phyloP scores from a whole-genome alignment of 1,139 yeast species.

The Kazachstania sp. region DNA sequence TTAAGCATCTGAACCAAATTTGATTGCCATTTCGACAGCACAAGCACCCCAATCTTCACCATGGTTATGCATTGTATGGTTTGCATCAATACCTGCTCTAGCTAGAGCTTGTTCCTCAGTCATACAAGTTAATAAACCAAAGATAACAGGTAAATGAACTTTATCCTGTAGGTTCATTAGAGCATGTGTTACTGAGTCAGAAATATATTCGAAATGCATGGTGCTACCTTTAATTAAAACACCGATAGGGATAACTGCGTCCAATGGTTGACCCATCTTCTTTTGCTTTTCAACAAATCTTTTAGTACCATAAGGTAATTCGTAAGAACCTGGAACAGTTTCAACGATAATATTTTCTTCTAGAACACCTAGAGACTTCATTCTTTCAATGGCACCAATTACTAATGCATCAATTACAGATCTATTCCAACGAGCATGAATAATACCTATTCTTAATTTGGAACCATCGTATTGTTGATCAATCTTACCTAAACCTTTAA shows the following conservation, averaged over 20 bases:
- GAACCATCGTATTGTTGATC: constrained; percentile 69
- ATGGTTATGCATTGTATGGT: constrained; percentile 70
- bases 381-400: constrained; percentile 59
- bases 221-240: constrained; percentile 92
- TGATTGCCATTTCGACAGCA: constrained; percentile 90
- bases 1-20: constrained; percentile 32
- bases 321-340: constrained; percentile 91
- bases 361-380: constrained; percentile 58
- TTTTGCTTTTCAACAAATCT: constrained; percentile 43
- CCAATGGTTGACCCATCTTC: constrained; percentile 45
- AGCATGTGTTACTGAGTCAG: constrained; percentile 81
- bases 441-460: constrained; percentile 64
- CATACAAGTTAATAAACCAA: constrained; percentile 86
- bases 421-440: constrained; percentile 93
- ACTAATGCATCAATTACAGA: constrained; percentile 72
- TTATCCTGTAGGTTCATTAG: constrained; percentile 75
- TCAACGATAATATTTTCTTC: constrained; percentile 70
- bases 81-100: constrained; percentile 83
- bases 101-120: constrained; percentile 91
- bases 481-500: constrained; percentile 67
- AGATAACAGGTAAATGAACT: constrained; percentile 70
- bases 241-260: constrained; percentile 90
- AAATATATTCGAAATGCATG: constrained; percentile 96
- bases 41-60: constrained; percentile 99
- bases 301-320: constrained; percentile 76